Conservation (phyloP, 768 basidiomycete genomes). For the Phlegmacium glaucopus region DNA sequence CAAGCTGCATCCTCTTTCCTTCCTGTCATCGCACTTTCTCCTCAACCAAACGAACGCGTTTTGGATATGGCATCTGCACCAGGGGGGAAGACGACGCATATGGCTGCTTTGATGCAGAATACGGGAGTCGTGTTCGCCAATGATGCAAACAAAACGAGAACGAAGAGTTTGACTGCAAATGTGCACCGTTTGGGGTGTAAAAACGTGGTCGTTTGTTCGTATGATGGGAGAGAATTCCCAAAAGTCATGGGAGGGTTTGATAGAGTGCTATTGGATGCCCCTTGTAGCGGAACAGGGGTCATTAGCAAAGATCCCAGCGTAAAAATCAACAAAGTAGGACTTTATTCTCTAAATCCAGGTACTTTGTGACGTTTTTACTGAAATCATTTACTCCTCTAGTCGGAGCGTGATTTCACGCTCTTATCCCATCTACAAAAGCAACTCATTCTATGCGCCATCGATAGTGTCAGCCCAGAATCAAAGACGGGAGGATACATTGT, state of each 20-base stretch:
- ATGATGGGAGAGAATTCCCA: slow-evolving; percentile 97
- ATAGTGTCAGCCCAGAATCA: slow-evolving; percentile 87
- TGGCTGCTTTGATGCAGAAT: slow-evolving; percentile 94
- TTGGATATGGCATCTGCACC: slow-evolving; percentile 99
- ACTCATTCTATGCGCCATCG: slow-evolving; percentile 95
- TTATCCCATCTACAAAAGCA: slow-evolving; percentile 98
- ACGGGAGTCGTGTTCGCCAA: slow-evolving; percentile 98
- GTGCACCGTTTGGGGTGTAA: slow-evolving; percentile 96
- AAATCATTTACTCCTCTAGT: slow-evolving; percentile 43
- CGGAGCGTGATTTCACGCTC: slow-evolving; percentile 92
- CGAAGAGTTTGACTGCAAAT: slow-evolving; percentile 96
- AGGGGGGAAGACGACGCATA: slow-evolving; percentile 97
- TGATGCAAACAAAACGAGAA: slow-evolving; percentile 90
- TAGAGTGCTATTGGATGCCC: slow-evolving; percentile 93
- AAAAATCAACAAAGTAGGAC: slow-evolving; percentile 91
- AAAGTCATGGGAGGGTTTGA: slow-evolving; percentile 99
- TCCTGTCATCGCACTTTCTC: slow-evolving; percentile 94
- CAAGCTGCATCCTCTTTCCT: slow-evolving; percentile 99
- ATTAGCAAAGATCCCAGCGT: slow-evolving; percentile 98
- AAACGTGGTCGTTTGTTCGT: slow-evolving; percentile 95
- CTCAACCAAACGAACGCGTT: slow-evolving; percentile 89
- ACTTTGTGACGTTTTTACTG: too few species aligned
- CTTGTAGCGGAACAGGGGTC: slow-evolving; percentile 97
- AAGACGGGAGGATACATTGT: slow-evolving; percentile 92
- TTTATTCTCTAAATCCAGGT: neutral